phyloP scores from a whole-genome alignment of 768 basidiomycete genomes.

The Naganishia onofrii region DNA sequence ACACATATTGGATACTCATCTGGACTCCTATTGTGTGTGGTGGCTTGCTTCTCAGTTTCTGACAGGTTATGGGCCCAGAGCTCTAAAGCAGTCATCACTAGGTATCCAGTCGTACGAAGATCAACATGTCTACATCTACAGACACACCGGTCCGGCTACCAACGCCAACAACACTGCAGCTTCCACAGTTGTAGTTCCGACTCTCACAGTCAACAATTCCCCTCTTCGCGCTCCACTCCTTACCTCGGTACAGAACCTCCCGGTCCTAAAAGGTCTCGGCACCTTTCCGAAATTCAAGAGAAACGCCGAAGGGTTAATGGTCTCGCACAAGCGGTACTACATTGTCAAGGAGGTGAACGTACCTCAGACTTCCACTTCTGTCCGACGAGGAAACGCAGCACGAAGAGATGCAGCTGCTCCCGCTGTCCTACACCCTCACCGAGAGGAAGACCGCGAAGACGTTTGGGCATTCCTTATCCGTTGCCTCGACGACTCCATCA shows the following conservation, averaged over 20 bases:
- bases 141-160: no score
- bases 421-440: neutral
- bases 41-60: no score
- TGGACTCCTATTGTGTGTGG: no score
- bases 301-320: neutral
- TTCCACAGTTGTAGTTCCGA: no score
- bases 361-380: neutral
- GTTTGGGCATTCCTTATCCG: neutral
- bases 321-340: neutral
- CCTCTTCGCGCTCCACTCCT: neutral
- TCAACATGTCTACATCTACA: no score
- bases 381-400: neutral
- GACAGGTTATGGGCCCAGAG: no score
- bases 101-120: no score
- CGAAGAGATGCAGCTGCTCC: neutral
- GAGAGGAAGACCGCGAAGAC: neutral
- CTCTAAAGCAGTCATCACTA: no score
- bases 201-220: no score
- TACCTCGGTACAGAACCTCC: neutral
- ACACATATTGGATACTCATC: neutral
- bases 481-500: neutral
- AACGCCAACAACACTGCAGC: no score
- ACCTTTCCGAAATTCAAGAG: constrained; percentile 3
- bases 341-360: neutral
- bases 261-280: neutral